Base-by-base conservation (phyloP, 2,329 filamentous ascomycete species). In the Diaporthe nobilis region DNA sequence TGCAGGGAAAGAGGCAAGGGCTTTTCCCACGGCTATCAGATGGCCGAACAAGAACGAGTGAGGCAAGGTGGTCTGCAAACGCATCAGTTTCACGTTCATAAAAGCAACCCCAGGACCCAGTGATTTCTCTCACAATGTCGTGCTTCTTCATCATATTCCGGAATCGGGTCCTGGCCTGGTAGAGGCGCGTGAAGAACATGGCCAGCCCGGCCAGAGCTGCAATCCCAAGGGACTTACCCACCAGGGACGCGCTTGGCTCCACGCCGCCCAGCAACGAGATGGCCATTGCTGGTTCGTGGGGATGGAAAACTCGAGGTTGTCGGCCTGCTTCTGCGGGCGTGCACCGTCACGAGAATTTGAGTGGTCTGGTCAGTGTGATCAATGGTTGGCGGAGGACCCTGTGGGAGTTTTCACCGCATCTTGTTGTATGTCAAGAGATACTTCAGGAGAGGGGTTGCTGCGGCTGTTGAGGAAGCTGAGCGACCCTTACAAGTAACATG, bases 31-130 rank as follows among this genome's bases (percentile, higher is more conserved):
- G 13, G 78, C 71, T 5, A 72, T 39, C 22, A 84, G 73, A 70
- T 85, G 83, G 22, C 83, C 83, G 17, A 83, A 78, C n/a, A 84
- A 75, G 73, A 82, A 81, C 2, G 81, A 83, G 72, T 85, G 83
- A 20, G 83, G 83, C n/a, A 83, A 71, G 39, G 81, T 80, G 10
- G 82, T 79, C 83, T 84, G 72, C 22, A 31, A 28, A 6, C 17
- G 12, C 15, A 9, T 76, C 55, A 75, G 51, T 20, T n/a, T 9
- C 39, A 12, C 10, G 12, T 15, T 25, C 34, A 6, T 7, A 3
- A 17, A 25, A 2, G 4, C n/a, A 37, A 1, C 25, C 7, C 8
- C 13, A 15, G 42, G n/a, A 2, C 4, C 6, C 25, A 25, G 9
- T 20, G 7, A 7, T 31, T 17, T 13, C 17, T 79, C 82, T 75